These are phyloP conservation scores for Candida freyschussii DNA, from an alignment of 1,139 yeast genomes.

Conservation along the genomic window DNA sequence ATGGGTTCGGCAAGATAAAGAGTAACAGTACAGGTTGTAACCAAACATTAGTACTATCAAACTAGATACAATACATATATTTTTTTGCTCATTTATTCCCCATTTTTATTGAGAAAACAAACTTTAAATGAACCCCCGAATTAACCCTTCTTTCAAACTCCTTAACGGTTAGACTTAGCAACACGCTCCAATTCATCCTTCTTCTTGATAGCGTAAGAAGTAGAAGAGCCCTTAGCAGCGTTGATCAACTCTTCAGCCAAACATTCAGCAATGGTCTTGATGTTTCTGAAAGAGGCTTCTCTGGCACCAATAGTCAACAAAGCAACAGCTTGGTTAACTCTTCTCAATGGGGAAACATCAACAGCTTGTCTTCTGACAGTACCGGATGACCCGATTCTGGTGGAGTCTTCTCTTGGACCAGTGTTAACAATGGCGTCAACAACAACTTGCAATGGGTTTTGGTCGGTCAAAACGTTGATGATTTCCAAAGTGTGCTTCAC, in stretches of 20 bases:
- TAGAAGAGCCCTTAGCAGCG: slow-evolving; percentile 99
- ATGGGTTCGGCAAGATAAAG: no score
- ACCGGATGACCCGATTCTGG: slow-evolving; percentile 99
- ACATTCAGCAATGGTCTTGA: slow-evolving; percentile 99
- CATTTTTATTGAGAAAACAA: slow-evolving; percentile 5
- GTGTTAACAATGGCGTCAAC: slow-evolving; percentile 99
- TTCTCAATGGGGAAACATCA: slow-evolving; percentile 99
- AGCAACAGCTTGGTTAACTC: slow-evolving; percentile 99
- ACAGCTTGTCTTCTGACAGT: slow-evolving; percentile 99
- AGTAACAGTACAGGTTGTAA: no score
- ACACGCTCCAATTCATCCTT: slow-evolving; percentile 99
- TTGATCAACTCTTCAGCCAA: slow-evolving; percentile 99
- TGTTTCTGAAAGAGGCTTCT: slow-evolving; percentile 99
- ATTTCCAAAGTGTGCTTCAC: slow-evolving; percentile 99
- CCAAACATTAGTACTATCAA: no score
- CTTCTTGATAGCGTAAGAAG: slow-evolving; percentile 99
- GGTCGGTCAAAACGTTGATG: slow-evolving; percentile 95
- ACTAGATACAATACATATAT: slow-evolving; percentile 12
- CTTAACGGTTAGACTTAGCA: slow-evolving; percentile 99
- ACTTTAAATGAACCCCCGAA: slow-evolving; percentile 12
- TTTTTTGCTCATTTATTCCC: slow-evolving; percentile 3
- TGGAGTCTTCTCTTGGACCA: slow-evolving; percentile 99
- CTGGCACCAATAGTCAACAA: slow-evolving; percentile 99
- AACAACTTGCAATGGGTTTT: slow-evolving; percentile 98
- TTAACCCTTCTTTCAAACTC: slow-evolving; percentile 8